Percentiles rank a stretch among this genome's conserved stretches.
Conservation (phyloP, 2,329 filamentous ascomycete species). For the Penicillium sp. region DNA sequence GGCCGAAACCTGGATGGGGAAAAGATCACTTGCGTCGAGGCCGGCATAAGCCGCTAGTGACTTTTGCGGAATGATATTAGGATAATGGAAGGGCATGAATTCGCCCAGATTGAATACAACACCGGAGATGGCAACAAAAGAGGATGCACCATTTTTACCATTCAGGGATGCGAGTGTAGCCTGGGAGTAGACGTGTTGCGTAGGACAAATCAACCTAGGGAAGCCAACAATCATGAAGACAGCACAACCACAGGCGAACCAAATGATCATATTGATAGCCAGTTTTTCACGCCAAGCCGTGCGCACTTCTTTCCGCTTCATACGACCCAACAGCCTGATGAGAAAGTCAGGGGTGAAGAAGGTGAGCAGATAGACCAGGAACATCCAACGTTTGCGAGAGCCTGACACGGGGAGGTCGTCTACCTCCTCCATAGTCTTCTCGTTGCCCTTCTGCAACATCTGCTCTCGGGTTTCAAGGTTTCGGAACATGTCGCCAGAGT, state of each 20-base stretch:
- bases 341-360: constrained; percentile 84
- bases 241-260: constrained; percentile 74
- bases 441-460: constrained; percentile 92
- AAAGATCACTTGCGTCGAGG: constrained; percentile 79
- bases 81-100: constrained; percentile 78
- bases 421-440: constrained; percentile 85
- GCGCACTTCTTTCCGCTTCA: constrained; percentile 89
- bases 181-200: constrained; percentile 80
- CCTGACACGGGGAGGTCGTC: constrained; percentile 76
- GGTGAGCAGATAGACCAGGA: constrained; percentile 77
- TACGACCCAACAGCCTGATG: constrained; percentile 73
- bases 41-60: constrained; percentile 79
- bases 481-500: constrained; percentile 95
- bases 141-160: constrained; percentile 63
- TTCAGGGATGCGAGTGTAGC: constrained; percentile 72
- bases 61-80: constrained; percentile 60
- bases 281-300: constrained; percentile 96
- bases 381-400: constrained; percentile 87
- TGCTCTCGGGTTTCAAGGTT: constrained; percentile 92
- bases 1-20: constrained; percentile 91
- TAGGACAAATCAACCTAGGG: constrained; percentile 85
- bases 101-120: constrained; percentile 78
- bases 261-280: constrained; percentile 97
- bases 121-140: constrained; percentile 82
- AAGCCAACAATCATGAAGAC: constrained; percentile 91